Percentiles rank a stretch among this genome's conserved stretches.
These are phyloP conservation scores for Xylaria telfairii DNA, from an alignment of 495 filamentous ascomycete genomes.

Conservation along the genomic window DNA sequence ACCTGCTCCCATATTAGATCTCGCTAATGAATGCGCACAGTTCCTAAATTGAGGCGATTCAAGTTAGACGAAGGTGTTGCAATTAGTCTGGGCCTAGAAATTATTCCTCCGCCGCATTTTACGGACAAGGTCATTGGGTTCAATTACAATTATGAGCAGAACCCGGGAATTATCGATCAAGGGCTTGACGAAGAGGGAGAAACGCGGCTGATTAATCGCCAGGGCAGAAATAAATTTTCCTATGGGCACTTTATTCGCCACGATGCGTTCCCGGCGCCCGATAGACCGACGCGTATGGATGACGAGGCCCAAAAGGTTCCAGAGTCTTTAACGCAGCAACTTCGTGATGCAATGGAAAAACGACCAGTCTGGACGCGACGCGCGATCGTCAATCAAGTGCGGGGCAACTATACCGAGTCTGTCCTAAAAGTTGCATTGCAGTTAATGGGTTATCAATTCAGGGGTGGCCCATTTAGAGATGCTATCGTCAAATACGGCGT, in stretches of 20 bases:
- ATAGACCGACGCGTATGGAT: slow-evolving; percentile 41
- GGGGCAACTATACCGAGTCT: slow-evolving; percentile 48
- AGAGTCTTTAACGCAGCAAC: slow-evolving; percentile 57
- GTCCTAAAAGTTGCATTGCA: slow-evolving; percentile 68
- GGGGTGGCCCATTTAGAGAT: slow-evolving; percentile 88
- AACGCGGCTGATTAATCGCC: slow-evolving; percentile 34
- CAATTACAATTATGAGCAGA: slow-evolving; percentile 66
- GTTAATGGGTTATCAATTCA: slow-evolving; percentile 88
- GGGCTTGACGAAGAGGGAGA: slow-evolving; percentile 33
- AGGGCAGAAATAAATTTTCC: slow-evolving; percentile 53
- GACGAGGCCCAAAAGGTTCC: slow-evolving; percentile 58
- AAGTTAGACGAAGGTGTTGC: slow-evolving; percentile 70
- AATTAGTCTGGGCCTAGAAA: slow-evolving; percentile 62
- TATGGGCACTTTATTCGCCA: slow-evolving; percentile 69
- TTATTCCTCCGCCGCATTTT: slow-evolving; percentile 82
- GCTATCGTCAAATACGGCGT: slow-evolving; percentile 82
- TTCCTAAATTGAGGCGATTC: slow-evolving; percentile 75
- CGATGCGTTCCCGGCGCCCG: slow-evolving; percentile 50
- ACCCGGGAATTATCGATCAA: slow-evolving; percentile 54
- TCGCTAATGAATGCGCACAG: slow-evolving; percentile 43
- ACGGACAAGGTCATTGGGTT: slow-evolving; percentile 71
- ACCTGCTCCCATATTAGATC: background rate
- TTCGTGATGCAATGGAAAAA: slow-evolving; percentile 67
- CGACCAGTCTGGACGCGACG: slow-evolving; percentile 88
- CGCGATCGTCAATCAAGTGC: slow-evolving; percentile 71